These are phyloP conservation scores for Kalmusia sp. DNA, from an alignment of 2,329 filamentous ascomycete genomes.

Conservation along the genomic window DNA sequence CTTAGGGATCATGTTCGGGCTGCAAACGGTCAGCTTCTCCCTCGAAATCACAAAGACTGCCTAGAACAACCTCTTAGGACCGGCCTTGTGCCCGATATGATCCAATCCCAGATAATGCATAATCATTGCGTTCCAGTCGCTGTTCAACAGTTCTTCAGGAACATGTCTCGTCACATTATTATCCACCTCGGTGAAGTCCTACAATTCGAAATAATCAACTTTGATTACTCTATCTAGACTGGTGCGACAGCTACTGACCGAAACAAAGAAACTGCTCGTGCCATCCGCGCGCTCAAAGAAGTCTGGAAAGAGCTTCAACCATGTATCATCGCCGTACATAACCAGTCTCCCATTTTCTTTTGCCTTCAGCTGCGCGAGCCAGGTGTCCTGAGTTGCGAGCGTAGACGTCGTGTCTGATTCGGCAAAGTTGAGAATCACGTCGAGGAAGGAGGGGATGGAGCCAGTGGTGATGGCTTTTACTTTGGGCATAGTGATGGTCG, in stretches of 20 bases:
- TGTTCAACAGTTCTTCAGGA: slow-evolving; percentile 72
- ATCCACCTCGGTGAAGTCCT: slow-evolving; percentile 98
- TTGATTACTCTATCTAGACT: slow-evolving; percentile 40
- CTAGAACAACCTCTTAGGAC: slow-evolving; percentile 71
- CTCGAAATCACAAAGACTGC: slow-evolving; percentile 20
- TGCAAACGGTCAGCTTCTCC: slow-evolving; percentile 42
- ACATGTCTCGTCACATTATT: slow-evolving; percentile 96
- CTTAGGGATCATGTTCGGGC: slow-evolving; percentile 90
- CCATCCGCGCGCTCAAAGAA: slow-evolving; percentile 89
- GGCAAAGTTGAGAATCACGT: slow-evolving; percentile 95
- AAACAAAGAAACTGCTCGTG: slow-evolving; percentile 97
- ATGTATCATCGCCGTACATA: slow-evolving; percentile 98
- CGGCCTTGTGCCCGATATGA: slow-evolving; percentile 96
- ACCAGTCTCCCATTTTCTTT: slow-evolving; percentile 71
- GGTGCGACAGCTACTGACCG: slow-evolving; percentile 66
- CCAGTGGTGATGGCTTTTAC: slow-evolving; percentile 97
- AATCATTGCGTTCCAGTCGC: slow-evolving; percentile 92
- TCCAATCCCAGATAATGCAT: slow-evolving; percentile 95
- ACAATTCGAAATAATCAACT: slow-evolving; percentile 31
- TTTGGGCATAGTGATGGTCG: slow-evolving; percentile 97
- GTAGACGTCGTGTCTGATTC: slow-evolving; percentile 92
- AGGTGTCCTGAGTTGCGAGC: slow-evolving; percentile 88
- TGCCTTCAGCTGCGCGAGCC: slow-evolving; percentile 90
- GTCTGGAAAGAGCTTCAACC: slow-evolving; percentile 93
- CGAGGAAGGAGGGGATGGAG: slow-evolving; percentile 96